Conservation (phyloP, 208 protist species). For the Trypanosoma vivax region DNA sequence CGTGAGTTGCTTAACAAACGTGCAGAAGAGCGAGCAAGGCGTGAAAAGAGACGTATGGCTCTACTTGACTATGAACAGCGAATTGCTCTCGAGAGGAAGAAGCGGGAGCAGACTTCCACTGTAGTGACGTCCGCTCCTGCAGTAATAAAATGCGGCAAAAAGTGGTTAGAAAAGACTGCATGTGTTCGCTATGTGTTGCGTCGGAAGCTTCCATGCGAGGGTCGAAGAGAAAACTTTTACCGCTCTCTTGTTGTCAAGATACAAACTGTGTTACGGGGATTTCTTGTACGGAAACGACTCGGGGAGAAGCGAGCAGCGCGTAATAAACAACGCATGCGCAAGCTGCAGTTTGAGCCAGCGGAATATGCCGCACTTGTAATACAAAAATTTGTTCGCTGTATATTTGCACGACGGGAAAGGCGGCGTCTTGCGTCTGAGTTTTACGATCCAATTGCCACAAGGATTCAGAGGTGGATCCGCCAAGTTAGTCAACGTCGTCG, state of each 20-base stretch:
- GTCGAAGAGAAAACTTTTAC: conserved; percentile 20
- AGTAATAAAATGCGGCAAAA: conserved; percentile 28
- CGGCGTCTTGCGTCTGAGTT: conserved; percentile 5
- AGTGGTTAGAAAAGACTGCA: conserved; percentile 42
- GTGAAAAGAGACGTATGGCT: conserved; percentile 16
- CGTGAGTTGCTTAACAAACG: conserved; percentile 38
- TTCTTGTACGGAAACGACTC: not conserved
- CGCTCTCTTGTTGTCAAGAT: conserved; percentile 13
- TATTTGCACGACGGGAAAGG: conserved; percentile 17
- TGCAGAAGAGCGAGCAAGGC: conserved; percentile 32
- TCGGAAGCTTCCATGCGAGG: conserved; percentile 2
- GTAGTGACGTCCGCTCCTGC: conserved; percentile 4
- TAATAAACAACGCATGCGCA: not conserved
- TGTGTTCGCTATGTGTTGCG: conserved; percentile 38
- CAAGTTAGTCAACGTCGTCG: conserved; percentile 20
- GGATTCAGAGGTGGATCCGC: conserved; percentile 58
- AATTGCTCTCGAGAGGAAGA: not conserved
- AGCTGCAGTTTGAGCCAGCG: conserved; percentile 6
- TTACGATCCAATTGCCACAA: conserved; percentile 18
- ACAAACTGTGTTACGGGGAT: conserved; percentile 36
- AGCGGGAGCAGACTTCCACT: not conserved
- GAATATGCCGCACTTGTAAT: conserved; percentile 67
- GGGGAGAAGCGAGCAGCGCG: not conserved
- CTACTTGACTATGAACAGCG: conserved; percentile 22
- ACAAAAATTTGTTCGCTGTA: conserved; percentile 35